Percentiles rank a stretch among this genome's conserved stretches.
These are phyloP conservation scores for Termitomyces heimii DNA, from an alignment of 768 basidiomycete genomes.

Conservation along the genomic window DNA sequence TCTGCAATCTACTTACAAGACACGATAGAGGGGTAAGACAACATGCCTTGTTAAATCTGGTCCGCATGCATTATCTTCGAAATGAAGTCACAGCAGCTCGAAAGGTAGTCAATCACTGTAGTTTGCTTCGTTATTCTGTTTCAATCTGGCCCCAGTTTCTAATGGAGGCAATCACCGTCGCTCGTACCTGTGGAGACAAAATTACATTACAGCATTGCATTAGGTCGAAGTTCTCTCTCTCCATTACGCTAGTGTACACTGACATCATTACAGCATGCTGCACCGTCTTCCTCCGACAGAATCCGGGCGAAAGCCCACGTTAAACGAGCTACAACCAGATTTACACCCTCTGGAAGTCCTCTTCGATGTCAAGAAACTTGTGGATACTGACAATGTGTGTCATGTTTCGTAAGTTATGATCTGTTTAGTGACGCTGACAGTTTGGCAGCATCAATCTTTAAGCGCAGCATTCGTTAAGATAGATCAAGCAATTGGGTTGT, in stretches of 20 bases:
- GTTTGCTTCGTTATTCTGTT: background rate
- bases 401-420: slow-evolving; percentile 11
- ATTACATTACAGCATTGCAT: slow-evolving; percentile 75
- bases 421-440: background rate
- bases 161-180: slow-evolving; percentile 71
- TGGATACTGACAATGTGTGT: slow-evolving; percentile 57
- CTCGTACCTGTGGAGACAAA: slow-evolving; percentile 67
- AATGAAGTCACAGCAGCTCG: slow-evolving; percentile 64
- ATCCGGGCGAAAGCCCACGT: slow-evolving; percentile 38
- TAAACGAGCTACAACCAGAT: slow-evolving; percentile 74
- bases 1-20: background rate
- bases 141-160: slow-evolving; percentile 44
- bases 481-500: slow-evolving; percentile 57
- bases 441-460: slow-evolving; percentile 60
- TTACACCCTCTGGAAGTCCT: slow-evolving; percentile 73
- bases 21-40: slow-evolving; percentile 66
- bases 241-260: background rate
- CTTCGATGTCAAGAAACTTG: slow-evolving; percentile 71
- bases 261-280: slow-evolving; percentile 42
- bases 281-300: slow-evolving; percentile 60
- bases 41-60: slow-evolving; percentile 71
- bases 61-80: slow-evolving; percentile 70
- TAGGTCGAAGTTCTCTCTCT: slow-evolving; percentile 36
- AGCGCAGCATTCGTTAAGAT: slow-evolving; percentile 65
- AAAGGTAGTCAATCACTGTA: slow-evolving; percentile 37